These are phyloP conservation scores for Erigeron philadelphicus DNA, from an alignment of 140 eudicot species.

Conservation along the genomic window DNA sequence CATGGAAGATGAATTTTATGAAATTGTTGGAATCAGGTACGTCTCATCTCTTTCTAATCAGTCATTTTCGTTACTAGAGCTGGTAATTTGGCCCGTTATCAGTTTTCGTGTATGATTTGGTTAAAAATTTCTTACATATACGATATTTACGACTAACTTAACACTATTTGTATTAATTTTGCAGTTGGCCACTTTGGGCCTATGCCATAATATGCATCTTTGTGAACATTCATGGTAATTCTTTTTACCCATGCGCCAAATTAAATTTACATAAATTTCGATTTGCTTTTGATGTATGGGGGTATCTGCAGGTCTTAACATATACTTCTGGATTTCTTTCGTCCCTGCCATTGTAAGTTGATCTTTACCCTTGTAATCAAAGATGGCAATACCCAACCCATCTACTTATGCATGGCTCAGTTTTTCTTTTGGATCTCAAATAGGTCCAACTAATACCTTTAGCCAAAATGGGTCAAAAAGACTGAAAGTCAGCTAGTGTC, in stretches of 20 bases:
- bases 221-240: conserved; percentile 77
- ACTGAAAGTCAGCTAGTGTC: neutral
- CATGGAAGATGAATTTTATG: conserved; percentile 97
- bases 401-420: neutral
- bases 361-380: conserved; percentile 1
- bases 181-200: conserved; percentile 99
- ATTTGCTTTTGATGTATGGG: conserved; percentile 5
- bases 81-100: neutral
- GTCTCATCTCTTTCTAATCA: neutral
- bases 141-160: neutral
- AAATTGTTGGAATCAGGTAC: conserved; percentile 93
- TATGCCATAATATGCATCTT: conserved; percentile 92
- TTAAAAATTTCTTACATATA: neutral
- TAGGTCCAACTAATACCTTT: neutral
- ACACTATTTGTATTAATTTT: conserved; percentile 12
- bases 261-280: neutral
- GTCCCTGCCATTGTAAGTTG: conserved; percentile 85
- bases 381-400: neutral
- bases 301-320: conserved; percentile 64
- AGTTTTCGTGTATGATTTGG: neutral
- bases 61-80: neutral
- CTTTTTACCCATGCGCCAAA: neutral
- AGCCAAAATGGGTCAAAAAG: conserved; percentile 1
- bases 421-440: neutral
- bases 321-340: conserved; percentile 95